Evolutionary conservation across 345 rosid species (phyloP).

Genomic region (Moricandia moricandioides): DNA sequence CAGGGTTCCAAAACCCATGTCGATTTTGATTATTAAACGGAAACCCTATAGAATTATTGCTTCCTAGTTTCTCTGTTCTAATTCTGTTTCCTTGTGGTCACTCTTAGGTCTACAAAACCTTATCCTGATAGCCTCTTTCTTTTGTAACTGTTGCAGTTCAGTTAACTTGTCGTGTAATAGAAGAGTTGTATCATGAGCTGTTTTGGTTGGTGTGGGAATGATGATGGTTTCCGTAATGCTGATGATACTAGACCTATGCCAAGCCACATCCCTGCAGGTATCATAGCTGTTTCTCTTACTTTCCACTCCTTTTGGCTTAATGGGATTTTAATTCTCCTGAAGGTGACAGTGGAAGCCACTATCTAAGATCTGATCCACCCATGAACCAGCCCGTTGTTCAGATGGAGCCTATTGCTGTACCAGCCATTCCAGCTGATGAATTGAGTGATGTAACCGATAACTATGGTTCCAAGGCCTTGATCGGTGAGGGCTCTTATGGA

Average conservation of each 20-base stretch:
- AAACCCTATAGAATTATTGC: background rate
- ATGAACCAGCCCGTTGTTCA: slow-evolving; percentile 40
- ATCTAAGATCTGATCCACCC: slow-evolving; percentile 38
- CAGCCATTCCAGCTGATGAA: slow-evolving; percentile 52
- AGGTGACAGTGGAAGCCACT: slow-evolving; percentile 51
- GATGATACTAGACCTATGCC: slow-evolving; percentile 43
- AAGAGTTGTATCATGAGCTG: slow-evolving; percentile 45
- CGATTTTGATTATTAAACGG: background rate
- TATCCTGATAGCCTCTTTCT: background rate
- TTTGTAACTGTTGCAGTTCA: background rate
- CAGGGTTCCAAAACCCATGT: background rate
- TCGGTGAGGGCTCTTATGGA: slow-evolving; percentile 93
- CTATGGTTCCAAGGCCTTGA: slow-evolving; percentile 59
- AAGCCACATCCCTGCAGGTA: slow-evolving; percentile 45
- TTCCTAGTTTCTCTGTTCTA: background rate
- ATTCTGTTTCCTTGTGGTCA: background rate
- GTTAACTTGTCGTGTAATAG: background rate
- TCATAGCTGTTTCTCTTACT: no score
- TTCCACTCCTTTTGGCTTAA: background rate
- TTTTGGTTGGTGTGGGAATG: slow-evolving; percentile 60
- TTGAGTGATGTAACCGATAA: slow-evolving; percentile 63
- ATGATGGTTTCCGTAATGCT: slow-evolving; percentile 38
- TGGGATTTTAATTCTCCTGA: slow-evolving; percentile 5
- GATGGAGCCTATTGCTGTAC: slow-evolving; percentile 54
- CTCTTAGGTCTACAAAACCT: slow-evolving; percentile 14